These are phyloP conservation scores for Hyphodiscus hymeniophilus DNA, from an alignment of 495 filamentous ascomycete species.

Conservation along the genomic window DNA sequence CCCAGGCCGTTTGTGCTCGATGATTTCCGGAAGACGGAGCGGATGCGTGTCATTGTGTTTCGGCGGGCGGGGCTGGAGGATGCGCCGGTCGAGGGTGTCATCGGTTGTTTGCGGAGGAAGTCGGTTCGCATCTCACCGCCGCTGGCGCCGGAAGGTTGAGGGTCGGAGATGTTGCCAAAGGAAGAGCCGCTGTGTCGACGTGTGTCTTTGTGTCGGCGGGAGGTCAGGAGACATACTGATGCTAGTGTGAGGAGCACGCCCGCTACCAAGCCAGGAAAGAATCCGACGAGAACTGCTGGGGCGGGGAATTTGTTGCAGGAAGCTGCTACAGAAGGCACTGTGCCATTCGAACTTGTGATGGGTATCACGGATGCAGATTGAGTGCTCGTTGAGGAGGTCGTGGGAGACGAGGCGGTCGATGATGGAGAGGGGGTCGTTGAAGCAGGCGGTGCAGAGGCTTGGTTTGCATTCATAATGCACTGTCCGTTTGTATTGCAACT, in stretches of 20 bases:
- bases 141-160: constrained; percentile 6
- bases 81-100: constrained; percentile 10
- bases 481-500: constrained; percentile 45
- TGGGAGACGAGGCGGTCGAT: constrained; percentile 23
- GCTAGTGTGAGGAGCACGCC: constrained; percentile 22
- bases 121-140: constrained; percentile 15
- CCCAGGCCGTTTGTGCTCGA: not conserved
- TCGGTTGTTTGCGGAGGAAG: constrained; percentile 19
- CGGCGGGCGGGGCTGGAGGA: not conserved
- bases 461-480: constrained; percentile 15
- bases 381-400: constrained; percentile 25
- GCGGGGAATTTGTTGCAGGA: constrained; percentile 38
- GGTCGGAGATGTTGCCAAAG: constrained; percentile 25
- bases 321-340: constrained; percentile 15
- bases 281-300: constrained; percentile 48
- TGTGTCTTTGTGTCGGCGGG: not conserved
- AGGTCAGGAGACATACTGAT: constrained; percentile 18
- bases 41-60: constrained; percentile 5
- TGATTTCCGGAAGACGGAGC: constrained; percentile 18
- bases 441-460: constrained; percentile 21
- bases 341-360: constrained; percentile 5
- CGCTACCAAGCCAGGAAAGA: constrained; percentile 53
- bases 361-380: constrained; percentile 19
- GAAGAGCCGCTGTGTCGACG: constrained; percentile 15
- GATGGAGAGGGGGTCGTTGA: constrained; percentile 28